These are phyloP conservation scores for Isoetes engelmannii DNA, from an alignment of 83 land plant genomes.

Conservation along the genomic window DNA sequence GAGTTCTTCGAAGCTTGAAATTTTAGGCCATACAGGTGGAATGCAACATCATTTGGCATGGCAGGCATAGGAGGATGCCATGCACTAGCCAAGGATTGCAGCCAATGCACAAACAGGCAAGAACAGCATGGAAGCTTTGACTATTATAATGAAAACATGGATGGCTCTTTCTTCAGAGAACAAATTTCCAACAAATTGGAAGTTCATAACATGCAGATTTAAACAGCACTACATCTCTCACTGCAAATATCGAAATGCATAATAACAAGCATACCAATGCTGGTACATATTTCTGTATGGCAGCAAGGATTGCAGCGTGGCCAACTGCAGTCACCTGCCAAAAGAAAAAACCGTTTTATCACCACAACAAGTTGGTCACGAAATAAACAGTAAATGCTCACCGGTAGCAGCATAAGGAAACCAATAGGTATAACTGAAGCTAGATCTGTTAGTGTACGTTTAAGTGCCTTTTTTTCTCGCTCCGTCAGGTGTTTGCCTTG, in stretches of 20 bases:
- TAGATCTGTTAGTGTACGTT: slow-evolving; percentile 75
- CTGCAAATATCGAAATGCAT: background rate
- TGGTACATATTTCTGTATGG: slow-evolving; percentile 88
- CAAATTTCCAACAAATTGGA: no score
- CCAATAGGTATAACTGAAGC: slow-evolving; percentile 96
- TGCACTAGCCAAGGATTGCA: no score
- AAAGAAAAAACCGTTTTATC: background rate
- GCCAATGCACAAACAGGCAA: no score
- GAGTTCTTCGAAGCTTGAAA: no score
- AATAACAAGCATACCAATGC: slow-evolving; percentile 47
- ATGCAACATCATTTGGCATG: no score
- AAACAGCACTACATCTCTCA: no score
- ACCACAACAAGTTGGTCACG: slow-evolving; percentile 2
- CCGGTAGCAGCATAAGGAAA: slow-evolving; percentile 92
- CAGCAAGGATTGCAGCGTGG: slow-evolving; percentile 96
- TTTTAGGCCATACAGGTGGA: no score
- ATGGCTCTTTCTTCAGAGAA: background rate
- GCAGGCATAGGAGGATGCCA: no score
- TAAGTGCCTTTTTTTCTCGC: slow-evolving; percentile 74
- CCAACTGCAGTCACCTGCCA: slow-evolving; percentile 95
- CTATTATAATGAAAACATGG: background rate
- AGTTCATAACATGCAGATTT: no score
- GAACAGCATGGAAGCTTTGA: no score
- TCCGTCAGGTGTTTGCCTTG: slow-evolving; percentile 78
- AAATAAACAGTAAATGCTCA: slow-evolving; percentile 27